Evolutionary conservation across 2,329 filamentous ascomycete species (phyloP).

Genomic region (Beauveria caledonica): DNA sequence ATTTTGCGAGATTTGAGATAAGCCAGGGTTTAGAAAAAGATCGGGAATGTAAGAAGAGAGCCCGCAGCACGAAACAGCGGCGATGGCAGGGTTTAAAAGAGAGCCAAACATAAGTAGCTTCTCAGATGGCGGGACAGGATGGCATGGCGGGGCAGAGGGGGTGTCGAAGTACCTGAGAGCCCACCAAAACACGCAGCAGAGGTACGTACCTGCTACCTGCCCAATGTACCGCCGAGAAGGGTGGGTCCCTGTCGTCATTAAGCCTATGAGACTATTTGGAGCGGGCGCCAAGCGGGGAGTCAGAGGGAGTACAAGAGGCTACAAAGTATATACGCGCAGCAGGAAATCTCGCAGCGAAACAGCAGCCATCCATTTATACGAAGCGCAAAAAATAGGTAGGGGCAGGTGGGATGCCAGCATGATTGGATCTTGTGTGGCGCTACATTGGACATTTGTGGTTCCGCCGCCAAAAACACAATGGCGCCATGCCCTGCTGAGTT

Average conservation of each 20-base stretch:
- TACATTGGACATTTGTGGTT: neutral
- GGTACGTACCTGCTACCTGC: neutral
- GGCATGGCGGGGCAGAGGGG: constrained; percentile 12
- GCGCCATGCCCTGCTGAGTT: neutral
- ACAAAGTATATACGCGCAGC: neutral
- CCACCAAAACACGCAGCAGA: neutral
- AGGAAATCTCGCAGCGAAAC: constrained; percentile 4
- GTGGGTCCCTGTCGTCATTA: constrained; percentile 12
- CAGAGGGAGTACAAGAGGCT: constrained; percentile 6
- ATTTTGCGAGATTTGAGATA: constrained; percentile 36
- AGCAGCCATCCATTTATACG: neutral
- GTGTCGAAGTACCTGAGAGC: neutral
- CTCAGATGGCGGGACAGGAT: constrained; percentile 11
- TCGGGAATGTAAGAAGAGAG: neutral
- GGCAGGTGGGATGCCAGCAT: neutral
- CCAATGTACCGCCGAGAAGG: constrained; percentile 9
- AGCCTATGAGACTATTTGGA: constrained; percentile 12
- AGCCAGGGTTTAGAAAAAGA: neutral
- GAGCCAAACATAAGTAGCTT: constrained; percentile 1
- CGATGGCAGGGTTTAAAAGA: constrained; percentile 13
- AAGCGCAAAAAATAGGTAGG: neutral
- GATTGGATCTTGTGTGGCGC: neutral
- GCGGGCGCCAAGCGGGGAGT: constrained; percentile 8
- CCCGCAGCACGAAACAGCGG: constrained; percentile 3
- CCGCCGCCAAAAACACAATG: neutral